These are phyloP conservation scores for Plasmodium adleri DNA, from an alignment of 169 alveolate species.

Conservation along the genomic window DNA sequence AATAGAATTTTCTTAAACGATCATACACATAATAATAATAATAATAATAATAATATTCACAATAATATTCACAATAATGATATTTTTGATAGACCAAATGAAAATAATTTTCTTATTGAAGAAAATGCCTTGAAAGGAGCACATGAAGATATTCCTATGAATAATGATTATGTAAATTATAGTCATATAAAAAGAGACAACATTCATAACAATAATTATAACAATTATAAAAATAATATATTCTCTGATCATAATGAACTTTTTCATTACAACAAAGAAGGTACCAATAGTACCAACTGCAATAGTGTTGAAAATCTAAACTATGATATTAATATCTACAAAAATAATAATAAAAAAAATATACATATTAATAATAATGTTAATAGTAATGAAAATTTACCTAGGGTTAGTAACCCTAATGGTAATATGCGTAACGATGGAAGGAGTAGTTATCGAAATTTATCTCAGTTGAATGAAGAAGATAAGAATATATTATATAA, in stretches of 20 bases:
- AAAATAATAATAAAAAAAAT: background rate
- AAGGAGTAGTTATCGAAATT: slow-evolving; percentile 20
- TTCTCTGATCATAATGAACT: slow-evolving; percentile 1
- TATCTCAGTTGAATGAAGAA: background rate
- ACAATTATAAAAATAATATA: background rate
- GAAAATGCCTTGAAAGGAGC: slow-evolving; percentile 15
- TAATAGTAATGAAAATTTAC: slow-evolving; percentile 1
- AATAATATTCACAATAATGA: background rate
- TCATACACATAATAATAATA: slow-evolving; percentile 14
- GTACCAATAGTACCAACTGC: slow-evolving; percentile 42
- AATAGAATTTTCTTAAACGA: slow-evolving; percentile 1
- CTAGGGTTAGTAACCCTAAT: slow-evolving; percentile 10
- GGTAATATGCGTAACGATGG: background rate
- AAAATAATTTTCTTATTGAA: background rate
- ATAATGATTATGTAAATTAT: slow-evolving; percentile 29
- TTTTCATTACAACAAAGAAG: slow-evolving; percentile 25
- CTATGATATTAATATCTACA: background rate
- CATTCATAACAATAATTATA: background rate
- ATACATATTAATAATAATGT: background rate
- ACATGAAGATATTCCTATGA: slow-evolving; percentile 15
- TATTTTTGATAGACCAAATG: slow-evolving; percentile 7
- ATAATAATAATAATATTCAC: background rate
- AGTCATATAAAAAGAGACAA: background rate
- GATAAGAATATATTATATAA: slow-evolving; percentile 14
- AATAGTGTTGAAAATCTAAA: slow-evolving; percentile 60